phyloP scores from a whole-genome alignment of 306 rosid species.

The Morella rubra region DNA sequence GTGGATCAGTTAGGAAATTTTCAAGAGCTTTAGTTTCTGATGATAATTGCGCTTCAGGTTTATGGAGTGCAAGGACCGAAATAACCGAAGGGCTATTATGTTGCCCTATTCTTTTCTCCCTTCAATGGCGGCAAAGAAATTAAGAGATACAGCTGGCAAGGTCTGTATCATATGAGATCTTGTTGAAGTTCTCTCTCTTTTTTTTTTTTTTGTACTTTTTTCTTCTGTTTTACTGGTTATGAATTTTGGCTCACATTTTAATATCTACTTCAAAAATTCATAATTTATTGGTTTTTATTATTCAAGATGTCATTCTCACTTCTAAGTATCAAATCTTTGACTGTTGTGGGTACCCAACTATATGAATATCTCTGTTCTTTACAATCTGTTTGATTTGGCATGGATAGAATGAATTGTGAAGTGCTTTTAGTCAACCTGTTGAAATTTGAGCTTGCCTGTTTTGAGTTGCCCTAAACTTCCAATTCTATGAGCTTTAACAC shows the following conservation, averaged over 20 bases:
- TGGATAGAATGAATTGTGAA: background rate
- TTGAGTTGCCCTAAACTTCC: background rate
- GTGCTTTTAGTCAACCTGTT: background rate
- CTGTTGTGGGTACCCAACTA: background rate
- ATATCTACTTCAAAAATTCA: background rate
- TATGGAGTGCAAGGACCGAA: constrained; percentile 98
- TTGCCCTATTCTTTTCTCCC: constrained; percentile 86
- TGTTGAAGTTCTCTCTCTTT: constrained; percentile 4
- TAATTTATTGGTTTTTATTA: constrained; percentile 6
- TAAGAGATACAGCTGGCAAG: constrained; percentile 79
- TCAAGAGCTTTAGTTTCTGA: constrained; percentile 15
- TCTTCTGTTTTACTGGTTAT: background rate
- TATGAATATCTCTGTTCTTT: background rate
- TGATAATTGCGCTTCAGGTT: constrained; percentile 58
- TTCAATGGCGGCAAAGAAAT: constrained; percentile 64
- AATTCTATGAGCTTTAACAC: background rate
- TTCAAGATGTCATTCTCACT: background rate
- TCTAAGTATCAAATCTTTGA: background rate
- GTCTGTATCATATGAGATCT: constrained; percentile 35
- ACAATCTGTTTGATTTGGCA: background rate
- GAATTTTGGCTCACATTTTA: background rate
- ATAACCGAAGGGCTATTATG: constrained; percentile 64
- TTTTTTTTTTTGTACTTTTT: background rate
- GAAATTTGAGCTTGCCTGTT: background rate
- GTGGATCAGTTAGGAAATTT: background rate